Evolutionary conservation across 164 flowering plant species (phyloP).

Genomic region (Cinnamomum micranthum): DNA sequence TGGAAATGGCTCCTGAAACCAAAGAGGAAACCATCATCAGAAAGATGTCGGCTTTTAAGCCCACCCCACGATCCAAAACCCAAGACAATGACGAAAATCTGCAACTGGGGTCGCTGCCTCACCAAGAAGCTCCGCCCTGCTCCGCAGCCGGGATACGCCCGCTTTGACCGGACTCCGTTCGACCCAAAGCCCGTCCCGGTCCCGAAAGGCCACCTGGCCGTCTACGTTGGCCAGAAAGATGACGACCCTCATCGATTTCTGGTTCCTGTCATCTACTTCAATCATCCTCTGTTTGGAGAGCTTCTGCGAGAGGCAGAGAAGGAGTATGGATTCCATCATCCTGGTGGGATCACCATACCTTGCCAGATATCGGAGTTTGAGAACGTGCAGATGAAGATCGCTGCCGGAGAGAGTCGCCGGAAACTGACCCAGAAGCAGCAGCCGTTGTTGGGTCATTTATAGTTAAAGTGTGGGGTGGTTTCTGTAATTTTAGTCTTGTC

Average conservation of each 20-base stretch:
- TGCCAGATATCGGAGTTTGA: slow-evolving; percentile 70
- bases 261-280: slow-evolving; percentile 79
- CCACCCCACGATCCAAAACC: slow-evolving; percentile 2
- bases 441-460: background rate
- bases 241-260: slow-evolving; percentile 52
- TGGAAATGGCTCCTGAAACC: slow-evolving; percentile 29
- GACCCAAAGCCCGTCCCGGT: slow-evolving; percentile 22
- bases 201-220: slow-evolving; percentile 81
- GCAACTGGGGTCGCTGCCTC: slow-evolving; percentile 42
- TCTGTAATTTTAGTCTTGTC: background rate
- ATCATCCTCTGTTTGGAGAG: slow-evolving; percentile 77
- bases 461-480: background rate
- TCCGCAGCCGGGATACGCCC: slow-evolving; percentile 25
- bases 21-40: background rate
- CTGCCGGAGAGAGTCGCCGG: slow-evolving; percentile 36
- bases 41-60: slow-evolving; percentile 14
- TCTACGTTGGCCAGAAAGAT: slow-evolving; percentile 71
- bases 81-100: slow-evolving; percentile 29
- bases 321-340: slow-evolving; percentile 63
- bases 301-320: slow-evolving; percentile 62
- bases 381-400: slow-evolving; percentile 55
- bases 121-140: slow-evolving; percentile 20
- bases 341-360: slow-evolving; percentile 75
- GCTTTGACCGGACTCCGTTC: slow-evolving; percentile 27
- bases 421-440: slow-evolving; percentile 7